Evolutionary conservation across 768 basidiomycete species (phyloP), one percentile per base, ranked within the genome.

Genomic region (Lentinula guzmanii): DNA sequence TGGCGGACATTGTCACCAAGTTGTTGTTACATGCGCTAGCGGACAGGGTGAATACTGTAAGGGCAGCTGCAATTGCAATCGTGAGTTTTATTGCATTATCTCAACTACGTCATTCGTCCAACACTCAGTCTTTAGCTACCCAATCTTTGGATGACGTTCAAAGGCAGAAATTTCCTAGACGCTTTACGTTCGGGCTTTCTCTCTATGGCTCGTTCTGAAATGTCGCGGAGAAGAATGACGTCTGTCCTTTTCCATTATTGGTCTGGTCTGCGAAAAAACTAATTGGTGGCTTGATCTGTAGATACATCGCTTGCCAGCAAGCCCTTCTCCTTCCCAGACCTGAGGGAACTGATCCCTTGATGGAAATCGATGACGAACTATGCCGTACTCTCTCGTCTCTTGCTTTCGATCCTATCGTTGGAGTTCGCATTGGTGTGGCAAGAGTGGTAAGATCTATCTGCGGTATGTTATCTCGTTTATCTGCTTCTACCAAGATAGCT

Each of bases 371-470:
- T 66, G 79, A 76, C 65, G 72, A 70, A 64, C 82, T 86, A 63
- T 82, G 91, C 74, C 70, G 77, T 61, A 73, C 77, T n/a, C 72
- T 95, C 18, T 72, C 77, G 31, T 67, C 70, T 48, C 77, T 95
- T 45, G 82, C 83, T 4, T 69, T 76, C 35, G 95, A 98, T 68
- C 68, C 70, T 39, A 86, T 96, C 11, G 79, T 90, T 55, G 94
- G 93, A 63, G 93, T 97, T 37, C 82, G 93, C 51, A 93, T 97
- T 61, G 89, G 86, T 6, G 80, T 93, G 2, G 88, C 95, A n/a
- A 82, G 93, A 53, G 80, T 93, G 51, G 73, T 86, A 45, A 84
- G 84, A 53, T 66, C 72, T 52, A 70, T 86, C 33, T 78, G 75
- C 65, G 80, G 89, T 90, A 72, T 69, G 84, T 76, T 57, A 45